Evolutionary conservation across 2,329 filamentous ascomycete species (phyloP), one percentile per base, ranked within the genome.

Genomic region (Colletotrichum cuscutae): DNA sequence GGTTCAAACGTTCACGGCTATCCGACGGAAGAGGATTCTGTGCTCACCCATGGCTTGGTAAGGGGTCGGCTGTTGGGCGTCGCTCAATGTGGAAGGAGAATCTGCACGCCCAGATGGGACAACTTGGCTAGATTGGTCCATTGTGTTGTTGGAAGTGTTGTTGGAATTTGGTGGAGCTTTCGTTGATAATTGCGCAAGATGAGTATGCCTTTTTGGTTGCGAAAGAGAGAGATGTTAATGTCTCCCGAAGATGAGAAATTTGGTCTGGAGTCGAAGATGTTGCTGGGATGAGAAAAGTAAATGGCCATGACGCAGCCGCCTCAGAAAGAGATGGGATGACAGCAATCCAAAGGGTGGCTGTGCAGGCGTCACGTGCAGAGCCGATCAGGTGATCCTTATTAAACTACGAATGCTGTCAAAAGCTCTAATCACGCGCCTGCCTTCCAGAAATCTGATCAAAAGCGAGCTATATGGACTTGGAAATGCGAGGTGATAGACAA

Each of bases 11-110:
- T 49, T 49, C 4, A 49, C 1, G 19, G 42, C 42, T 49, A 49
- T 49, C 8, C 8, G 42, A 49, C 19, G 42, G 19, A 7, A 19
- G 42, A 49, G 42, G 42, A 49, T 19, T n/a, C 8, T 9, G 42
- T 49, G 42, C 42, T 49, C 42, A 49, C 42, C 42, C 42, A 49
- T 49, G 42, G 42, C 8, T 22, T 49, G 42, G 42, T 49, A 49
- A 49, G 42, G 42, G 19, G 42, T 1, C 8, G 42, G 42, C 42
- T 49, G 42, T 49, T 49, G 42, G 42, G 42, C 42, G 42, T 49
- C 42, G 42, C 60, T 35, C 60, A 19, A 62, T 49, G 13, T 7
- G 59, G 37, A 62, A 62, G 28, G 60, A 63, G 60, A n/a, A 32
- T 63, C 32, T 30, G n/a, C 3, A 53, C 22, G 30, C 42, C 42